Conservation (phyloP, 768 basidiomycete species). For the Amanita phalloides region DNA sequence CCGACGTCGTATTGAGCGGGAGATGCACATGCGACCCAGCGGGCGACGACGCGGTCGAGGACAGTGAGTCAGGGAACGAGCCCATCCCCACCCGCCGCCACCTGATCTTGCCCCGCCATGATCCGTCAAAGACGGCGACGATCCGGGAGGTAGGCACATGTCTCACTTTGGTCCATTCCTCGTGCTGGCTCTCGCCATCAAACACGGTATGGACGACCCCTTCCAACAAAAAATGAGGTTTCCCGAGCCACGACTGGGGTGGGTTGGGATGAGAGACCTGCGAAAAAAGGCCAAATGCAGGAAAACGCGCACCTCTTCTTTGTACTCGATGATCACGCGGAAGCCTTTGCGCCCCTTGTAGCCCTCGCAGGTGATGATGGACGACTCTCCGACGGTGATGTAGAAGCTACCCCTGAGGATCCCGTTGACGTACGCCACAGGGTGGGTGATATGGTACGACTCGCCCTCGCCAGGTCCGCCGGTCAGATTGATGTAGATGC, state of each 20-base stretch:
- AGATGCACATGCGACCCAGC: slow-evolving; percentile 33
- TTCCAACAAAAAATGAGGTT: slow-evolving; percentile 73
- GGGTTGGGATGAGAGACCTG: not conserved
- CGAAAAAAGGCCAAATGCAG: not conserved
- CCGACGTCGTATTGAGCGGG: slow-evolving; percentile 31
- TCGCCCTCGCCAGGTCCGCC: slow-evolving; percentile 71
- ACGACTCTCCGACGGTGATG: slow-evolving; percentile 72
- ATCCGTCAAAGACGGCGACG: slow-evolving; percentile 79
- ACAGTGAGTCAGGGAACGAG: slow-evolving; percentile 23
- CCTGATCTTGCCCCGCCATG: slow-evolving; percentile 75
- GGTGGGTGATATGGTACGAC: slow-evolving; percentile 83
- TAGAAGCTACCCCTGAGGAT: slow-evolving; percentile 89
- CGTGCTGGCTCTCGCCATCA: slow-evolving; percentile 48
- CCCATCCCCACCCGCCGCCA: slow-evolving; percentile 56
- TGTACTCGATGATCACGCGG: slow-evolving; percentile 84
- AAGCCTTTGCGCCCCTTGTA: slow-evolving; percentile 30
- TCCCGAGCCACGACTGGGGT: slow-evolving; percentile 76
- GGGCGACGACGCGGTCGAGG: slow-evolving; percentile 33
- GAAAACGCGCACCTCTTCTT: slow-evolving; percentile 69
- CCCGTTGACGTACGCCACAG: slow-evolving; percentile 83
- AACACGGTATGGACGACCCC: slow-evolving; percentile 83
- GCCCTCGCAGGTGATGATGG: slow-evolving; percentile 72
- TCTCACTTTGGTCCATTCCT: slow-evolving; percentile 78
- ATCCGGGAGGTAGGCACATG: slow-evolving; percentile 75
- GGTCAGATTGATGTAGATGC: slow-evolving; percentile 73